Evolutionary conservation across 2,329 filamentous ascomycete genomes (phyloP).

Genomic region (Nemania diffusa): DNA sequence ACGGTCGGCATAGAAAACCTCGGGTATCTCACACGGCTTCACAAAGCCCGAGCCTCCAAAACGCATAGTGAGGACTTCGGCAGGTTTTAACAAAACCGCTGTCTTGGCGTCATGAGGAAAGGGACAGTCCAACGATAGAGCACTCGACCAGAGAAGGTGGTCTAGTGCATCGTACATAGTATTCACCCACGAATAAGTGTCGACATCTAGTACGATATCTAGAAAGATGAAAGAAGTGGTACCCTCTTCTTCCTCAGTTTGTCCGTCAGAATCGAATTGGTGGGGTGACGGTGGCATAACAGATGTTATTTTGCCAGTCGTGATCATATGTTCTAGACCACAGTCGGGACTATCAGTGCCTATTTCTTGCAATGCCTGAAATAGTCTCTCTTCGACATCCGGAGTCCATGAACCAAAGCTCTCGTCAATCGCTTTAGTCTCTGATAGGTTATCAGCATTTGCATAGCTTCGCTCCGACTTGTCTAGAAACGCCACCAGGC

Average conservation of each 20-base stretch:
- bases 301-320: constrained; percentile 39
- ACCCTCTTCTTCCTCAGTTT: constrained; percentile 43
- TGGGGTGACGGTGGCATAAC: constrained; percentile 25
- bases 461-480: constrained; percentile 69
- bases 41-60: constrained; percentile 56
- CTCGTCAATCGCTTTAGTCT: constrained; percentile 51
- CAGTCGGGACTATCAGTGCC: constrained; percentile 34
- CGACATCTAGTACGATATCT: constrained; percentile 53
- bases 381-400: constrained; percentile 58
- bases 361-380: constrained; percentile 42
- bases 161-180: constrained; percentile 62
- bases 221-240: constrained; percentile 53
- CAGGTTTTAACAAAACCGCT: constrained; percentile 57
- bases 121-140: constrained; percentile 50
- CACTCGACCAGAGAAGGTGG: constrained; percentile 60
- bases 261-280: constrained; percentile 40
- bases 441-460: constrained; percentile 60
- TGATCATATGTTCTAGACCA: constrained; percentile 41
- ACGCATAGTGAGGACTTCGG: constrained; percentile 62
- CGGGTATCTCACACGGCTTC: constrained; percentile 61
- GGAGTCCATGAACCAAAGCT: constrained; percentile 51
- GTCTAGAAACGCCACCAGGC: constrained; percentile 72
- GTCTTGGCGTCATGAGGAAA: constrained; percentile 53
- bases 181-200: constrained; percentile 53
- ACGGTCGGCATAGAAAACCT: constrained; percentile 64